Evolutionary conservation across 306 rosid genomes (phyloP).

Genomic region (Mimosa bimucronata): DNA sequence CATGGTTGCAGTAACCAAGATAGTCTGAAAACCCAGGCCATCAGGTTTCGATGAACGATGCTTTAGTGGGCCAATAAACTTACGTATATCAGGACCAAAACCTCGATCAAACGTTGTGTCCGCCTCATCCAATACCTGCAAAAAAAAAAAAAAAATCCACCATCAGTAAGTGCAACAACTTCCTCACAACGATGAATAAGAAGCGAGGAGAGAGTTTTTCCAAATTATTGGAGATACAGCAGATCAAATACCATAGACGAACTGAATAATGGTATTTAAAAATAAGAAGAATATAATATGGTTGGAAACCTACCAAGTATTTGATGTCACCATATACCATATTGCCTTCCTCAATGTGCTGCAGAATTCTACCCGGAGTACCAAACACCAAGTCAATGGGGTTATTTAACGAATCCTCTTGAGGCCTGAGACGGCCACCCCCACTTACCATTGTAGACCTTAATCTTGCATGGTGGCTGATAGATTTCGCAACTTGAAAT

Average conservation of each 20-base stretch:
- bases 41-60: constrained; percentile 68
- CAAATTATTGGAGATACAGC: not conserved
- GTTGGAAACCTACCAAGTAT: constrained; percentile 65
- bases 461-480: constrained; percentile 91
- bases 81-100: constrained; percentile 95
- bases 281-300: not conserved
- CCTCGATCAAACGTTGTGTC: constrained; percentile 99
- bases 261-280: not conserved
- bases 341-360: constrained; percentile 94
- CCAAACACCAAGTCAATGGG: constrained; percentile 94
- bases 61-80: constrained; percentile 78
- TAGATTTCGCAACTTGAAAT: constrained; percentile 86
- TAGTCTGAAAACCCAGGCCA: constrained; percentile 80
- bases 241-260: constrained; percentile 3
- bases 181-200: not conserved
- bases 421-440: constrained; percentile 89
- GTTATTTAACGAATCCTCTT: constrained; percentile 82
- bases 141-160: constrained; percentile 35
- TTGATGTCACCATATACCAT: constrained; percentile 90
- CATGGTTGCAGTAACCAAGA: constrained; percentile 96
- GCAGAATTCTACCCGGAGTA: constrained; percentile 94
- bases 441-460: constrained; percentile 95
- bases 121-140: constrained; percentile 95
- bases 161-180: constrained; percentile 23
- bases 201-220: constrained; percentile 2